These are phyloP conservation scores for Ganoderma multipileum DNA, from an alignment of 1,284 basidiomycete genomes.

Conservation along the genomic window DNA sequence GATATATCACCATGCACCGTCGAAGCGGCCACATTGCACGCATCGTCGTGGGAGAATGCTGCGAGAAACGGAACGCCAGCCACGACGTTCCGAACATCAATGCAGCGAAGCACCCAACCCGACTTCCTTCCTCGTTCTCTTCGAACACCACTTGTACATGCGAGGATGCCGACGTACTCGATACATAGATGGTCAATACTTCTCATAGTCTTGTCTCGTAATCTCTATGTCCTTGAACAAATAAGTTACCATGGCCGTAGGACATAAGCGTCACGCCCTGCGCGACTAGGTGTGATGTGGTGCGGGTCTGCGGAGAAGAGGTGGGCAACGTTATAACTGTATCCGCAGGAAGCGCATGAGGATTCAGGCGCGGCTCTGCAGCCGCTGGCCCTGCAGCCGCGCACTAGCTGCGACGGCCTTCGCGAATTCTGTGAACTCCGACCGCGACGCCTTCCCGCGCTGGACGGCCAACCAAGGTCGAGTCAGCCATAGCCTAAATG, in stretches of 20 bases:
- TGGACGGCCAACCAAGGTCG: constrained; percentile 9
- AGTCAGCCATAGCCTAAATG: constrained; percentile 3
- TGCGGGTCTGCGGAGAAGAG: constrained; percentile 3
- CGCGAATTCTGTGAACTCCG: constrained; percentile 37
- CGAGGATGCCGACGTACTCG: background rate
- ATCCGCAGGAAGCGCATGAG: background rate
- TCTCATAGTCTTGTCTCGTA: background rate
- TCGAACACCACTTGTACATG: background rate
- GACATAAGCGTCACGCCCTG: background rate
- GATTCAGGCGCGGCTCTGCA: constrained; percentile 13
- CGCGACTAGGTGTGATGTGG: constrained; percentile 2
- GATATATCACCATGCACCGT: background rate
- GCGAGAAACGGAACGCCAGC: background rate
- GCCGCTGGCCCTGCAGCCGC: constrained; percentile 17
- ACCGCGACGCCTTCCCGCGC: constrained; percentile 36
- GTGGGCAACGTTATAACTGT: background rate
- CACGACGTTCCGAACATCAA: background rate
- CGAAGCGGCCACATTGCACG: background rate
- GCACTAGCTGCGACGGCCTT: constrained; percentile 27
- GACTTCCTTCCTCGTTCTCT: background rate
- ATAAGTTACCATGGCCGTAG: background rate
- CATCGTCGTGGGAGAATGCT: background rate
- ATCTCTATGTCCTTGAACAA: background rate
- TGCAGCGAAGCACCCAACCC: background rate
- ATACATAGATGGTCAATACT: background rate